These are phyloP conservation scores for Citrus inodora DNA, from an alignment of 345 rosid genomes.

Conservation along the genomic window DNA sequence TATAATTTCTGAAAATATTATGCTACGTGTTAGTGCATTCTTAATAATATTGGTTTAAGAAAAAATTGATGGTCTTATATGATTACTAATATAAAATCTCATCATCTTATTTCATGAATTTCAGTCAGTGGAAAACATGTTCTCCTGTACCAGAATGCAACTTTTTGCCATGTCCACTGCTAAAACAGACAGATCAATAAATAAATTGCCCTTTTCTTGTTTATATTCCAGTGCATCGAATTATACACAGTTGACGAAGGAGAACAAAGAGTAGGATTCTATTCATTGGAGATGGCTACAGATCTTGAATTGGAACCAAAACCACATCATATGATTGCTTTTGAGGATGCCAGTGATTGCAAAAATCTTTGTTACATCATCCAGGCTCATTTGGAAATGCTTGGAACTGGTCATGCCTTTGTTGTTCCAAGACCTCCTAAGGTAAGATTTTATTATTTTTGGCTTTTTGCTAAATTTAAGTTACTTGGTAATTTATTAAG, in stretches of 20 bases:
- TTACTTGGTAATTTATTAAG: not conserved
- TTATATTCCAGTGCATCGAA: conserved; percentile 74
- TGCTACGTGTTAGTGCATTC: not conserved
- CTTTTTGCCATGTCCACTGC: not conserved
- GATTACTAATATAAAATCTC: not conserved
- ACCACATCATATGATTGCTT: conserved; percentile 79
- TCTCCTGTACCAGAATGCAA: not conserved
- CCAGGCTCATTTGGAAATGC: conserved; percentile 86
- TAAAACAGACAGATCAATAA: conserved; percentile 1
- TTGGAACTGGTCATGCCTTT: conserved; percentile 69
- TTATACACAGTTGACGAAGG: conserved; percentile 57
- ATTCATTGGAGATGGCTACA: conserved; percentile 82
- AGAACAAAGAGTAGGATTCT: conserved; percentile 71
- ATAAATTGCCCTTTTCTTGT: not conserved
- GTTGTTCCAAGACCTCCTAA: conserved; percentile 82
- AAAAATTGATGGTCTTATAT: not conserved
- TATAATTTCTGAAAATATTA: not conserved
- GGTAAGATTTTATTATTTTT: conserved; percentile 34
- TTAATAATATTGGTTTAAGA: not conserved
- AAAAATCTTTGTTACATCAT: conserved; percentile 71
- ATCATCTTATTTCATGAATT: not conserved
- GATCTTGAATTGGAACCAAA: conserved; percentile 93
- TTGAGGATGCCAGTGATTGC: conserved; percentile 73
- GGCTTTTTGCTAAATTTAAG: not conserved
- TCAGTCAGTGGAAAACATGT: not conserved